Percentiles rank a stretch among this genome's conserved stretches.
These are phyloP conservation scores for Suillus fuscotomentosus DNA, from an alignment of 768 basidiomycete genomes.

Conservation along the genomic window DNA sequence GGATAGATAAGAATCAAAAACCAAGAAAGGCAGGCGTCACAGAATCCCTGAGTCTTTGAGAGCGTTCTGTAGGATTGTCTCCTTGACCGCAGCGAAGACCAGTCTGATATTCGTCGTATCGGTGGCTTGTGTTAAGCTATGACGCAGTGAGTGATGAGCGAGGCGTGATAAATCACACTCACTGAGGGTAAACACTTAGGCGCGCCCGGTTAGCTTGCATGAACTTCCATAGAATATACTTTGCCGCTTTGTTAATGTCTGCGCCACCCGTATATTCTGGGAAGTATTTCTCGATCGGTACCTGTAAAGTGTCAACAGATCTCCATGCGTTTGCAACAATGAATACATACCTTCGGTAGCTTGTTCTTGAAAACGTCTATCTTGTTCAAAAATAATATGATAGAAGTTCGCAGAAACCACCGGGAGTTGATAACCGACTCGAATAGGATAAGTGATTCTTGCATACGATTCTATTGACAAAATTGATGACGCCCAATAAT, in stretches of 20 bases:
- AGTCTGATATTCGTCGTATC: conserved; percentile 82
- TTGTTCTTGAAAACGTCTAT: conserved; percentile 79
- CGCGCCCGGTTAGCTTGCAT: conserved; percentile 87
- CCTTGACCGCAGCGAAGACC: conserved; percentile 87
- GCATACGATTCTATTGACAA: conserved; percentile 62
- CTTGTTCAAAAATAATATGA: conserved; percentile 71
- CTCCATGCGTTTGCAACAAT: neutral
- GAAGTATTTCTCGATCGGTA: conserved; percentile 77
- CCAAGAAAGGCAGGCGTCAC: conserved; percentile 24
- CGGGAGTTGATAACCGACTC: conserved; percentile 78
- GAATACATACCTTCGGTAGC: conserved; percentile 45
- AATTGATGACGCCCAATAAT: neutral
- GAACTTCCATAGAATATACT: conserved; percentile 93
- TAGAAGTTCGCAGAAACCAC: conserved; percentile 68
- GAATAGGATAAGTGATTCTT: conserved; percentile 71
- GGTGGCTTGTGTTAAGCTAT: conserved; percentile 82
- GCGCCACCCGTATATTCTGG: conserved; percentile 87
- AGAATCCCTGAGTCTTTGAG: conserved; percentile 85
- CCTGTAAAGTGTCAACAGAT: conserved; percentile 33
- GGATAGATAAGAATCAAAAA: conserved; percentile 18
- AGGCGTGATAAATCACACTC: conserved; percentile 25
- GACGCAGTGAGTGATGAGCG: neutral
- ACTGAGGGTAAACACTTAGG: conserved; percentile 91
- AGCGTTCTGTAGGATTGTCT: conserved; percentile 91
- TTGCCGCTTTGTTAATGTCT: conserved; percentile 92